These are phyloP conservation scores for Corchorus capsularis DNA, from an alignment of 345 rosid species.

Conservation along the genomic window DNA sequence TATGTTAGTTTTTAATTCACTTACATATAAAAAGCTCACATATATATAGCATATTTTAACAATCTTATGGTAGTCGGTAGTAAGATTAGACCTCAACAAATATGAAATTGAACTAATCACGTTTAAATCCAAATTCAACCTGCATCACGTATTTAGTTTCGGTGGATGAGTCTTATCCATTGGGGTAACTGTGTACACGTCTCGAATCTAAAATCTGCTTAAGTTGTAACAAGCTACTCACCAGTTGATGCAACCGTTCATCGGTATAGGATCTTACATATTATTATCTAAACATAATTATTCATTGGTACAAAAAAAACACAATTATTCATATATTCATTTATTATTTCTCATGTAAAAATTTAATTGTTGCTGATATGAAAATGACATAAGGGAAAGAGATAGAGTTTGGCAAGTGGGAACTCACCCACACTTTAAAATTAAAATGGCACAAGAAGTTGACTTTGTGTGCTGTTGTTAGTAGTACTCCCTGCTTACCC, in stretches of 20 bases:
- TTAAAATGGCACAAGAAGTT: constrained; percentile 29
- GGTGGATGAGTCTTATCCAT: too few relatives aligned
- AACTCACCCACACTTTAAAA: constrained; percentile 30
- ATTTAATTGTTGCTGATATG: constrained; percentile 14
- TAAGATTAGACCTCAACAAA: too few relatives aligned
- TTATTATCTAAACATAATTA: background rate
- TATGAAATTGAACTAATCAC: too few relatives aligned
- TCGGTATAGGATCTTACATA: background rate
- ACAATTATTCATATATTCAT: background rate
- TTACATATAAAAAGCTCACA: background rate
- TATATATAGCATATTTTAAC: too few relatives aligned
- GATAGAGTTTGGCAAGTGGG: constrained; percentile 40
- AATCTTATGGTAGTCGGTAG: too few relatives aligned
- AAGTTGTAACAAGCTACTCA: too few relatives aligned
- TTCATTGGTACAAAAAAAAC: too few relatives aligned
- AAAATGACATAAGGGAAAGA: constrained; percentile 27
- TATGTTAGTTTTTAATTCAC: background rate
- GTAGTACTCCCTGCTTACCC: background rate
- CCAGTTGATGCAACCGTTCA: too few relatives aligned
- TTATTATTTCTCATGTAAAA: background rate
- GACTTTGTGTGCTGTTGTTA: constrained; percentile 29
- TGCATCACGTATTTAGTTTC: too few relatives aligned
- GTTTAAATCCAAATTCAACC: too few relatives aligned
- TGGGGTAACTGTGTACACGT: too few relatives aligned
- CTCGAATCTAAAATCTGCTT: too few relatives aligned